Conservation (phyloP, 179 eudicot genomes). For the Carnegiea gigantea region DNA sequence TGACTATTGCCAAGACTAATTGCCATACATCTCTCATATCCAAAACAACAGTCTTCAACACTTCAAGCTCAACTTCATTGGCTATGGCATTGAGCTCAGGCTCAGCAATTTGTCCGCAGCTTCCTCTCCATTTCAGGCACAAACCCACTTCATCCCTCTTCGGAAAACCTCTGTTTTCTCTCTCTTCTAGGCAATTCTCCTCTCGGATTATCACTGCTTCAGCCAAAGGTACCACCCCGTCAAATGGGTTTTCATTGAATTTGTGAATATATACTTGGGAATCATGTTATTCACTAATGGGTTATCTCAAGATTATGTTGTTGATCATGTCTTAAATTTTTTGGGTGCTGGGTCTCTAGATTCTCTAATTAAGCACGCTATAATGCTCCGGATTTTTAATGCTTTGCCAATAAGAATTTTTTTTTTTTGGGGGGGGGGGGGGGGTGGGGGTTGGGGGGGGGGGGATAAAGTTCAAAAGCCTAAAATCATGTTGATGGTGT, state of each 20-base stretch:
- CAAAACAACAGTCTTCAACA: constrained; percentile 16
- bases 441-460: no score
- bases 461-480: no score
- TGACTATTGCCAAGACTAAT: constrained; percentile 7
- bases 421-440: no score
- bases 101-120: constrained; percentile 43
- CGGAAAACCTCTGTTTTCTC: constrained; percentile 39
- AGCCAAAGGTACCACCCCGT: constrained; percentile 37
- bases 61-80: constrained; percentile 23
- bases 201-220: constrained; percentile 51
- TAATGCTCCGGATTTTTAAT: not conserved
- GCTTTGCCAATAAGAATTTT: no score
- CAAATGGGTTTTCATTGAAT: not conserved
- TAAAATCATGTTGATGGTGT: no score
- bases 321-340: constrained; percentile 2
- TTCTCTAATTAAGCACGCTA: not conserved
- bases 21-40: constrained; percentile 16
- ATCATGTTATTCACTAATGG: constrained; percentile 2
- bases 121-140: constrained; percentile 36
- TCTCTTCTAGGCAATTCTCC: constrained; percentile 44
- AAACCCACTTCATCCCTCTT: constrained; percentile 41
- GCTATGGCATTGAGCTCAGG: constrained; percentile 45
- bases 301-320: constrained; percentile 10
- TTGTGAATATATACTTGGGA: not conserved
- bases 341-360: constrained; percentile 7